Evolutionary conservation across 441 rosid species (phyloP).

Genomic region (Gossypium davidsonii): DNA sequence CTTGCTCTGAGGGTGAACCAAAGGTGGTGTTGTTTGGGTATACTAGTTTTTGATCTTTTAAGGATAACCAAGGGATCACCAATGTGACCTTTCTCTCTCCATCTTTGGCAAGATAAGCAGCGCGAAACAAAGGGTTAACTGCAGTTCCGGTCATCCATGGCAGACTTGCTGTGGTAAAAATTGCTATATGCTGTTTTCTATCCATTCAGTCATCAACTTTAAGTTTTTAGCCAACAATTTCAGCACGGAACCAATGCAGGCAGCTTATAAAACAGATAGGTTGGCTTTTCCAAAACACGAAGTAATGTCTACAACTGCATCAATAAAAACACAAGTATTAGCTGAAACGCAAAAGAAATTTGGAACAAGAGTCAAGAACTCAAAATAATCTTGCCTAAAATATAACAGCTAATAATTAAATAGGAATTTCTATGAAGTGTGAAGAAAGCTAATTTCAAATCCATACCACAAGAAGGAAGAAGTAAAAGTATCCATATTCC

Average conservation of each 20-base stretch:
- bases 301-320: not conserved
- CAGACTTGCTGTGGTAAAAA: constrained; percentile 88
- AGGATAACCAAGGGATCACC: constrained; percentile 90
- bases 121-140: constrained; percentile 90
- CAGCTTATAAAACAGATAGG: not conserved
- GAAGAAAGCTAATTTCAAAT: not conserved
- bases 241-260: not conserved
- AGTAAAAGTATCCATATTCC: not conserved
- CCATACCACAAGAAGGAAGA: not conserved
- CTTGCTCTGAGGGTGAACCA: constrained; percentile 64
- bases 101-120: constrained; percentile 78
- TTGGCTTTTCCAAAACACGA: not conserved
- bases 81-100: constrained; percentile 60
- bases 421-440: not conserved
- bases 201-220: constrained; percentile 43
- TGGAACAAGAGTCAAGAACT: not conserved
- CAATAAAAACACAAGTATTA: not conserved
- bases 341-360: not conserved
- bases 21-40: constrained; percentile 59
- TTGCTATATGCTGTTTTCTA: constrained; percentile 55
- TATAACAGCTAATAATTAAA: not conserved
- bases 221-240: constrained; percentile 6
- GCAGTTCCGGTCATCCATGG: constrained; percentile 99
- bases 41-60: constrained; percentile 64
- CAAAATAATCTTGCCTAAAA: not conserved